These are phyloP conservation scores for Amyloporia xantha DNA, from an alignment of 768 basidiomycete species.

Conservation along the genomic window DNA sequence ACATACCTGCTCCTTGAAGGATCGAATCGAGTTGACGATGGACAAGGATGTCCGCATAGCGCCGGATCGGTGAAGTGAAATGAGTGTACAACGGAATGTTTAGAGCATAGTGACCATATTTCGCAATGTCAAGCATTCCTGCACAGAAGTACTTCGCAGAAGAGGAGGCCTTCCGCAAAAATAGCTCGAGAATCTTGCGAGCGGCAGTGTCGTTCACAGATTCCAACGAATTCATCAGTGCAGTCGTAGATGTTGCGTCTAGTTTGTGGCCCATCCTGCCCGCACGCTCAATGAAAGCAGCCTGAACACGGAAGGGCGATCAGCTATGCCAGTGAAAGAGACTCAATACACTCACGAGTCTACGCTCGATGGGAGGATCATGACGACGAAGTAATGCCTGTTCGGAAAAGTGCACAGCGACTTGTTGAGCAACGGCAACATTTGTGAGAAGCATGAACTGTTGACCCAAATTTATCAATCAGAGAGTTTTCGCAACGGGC, in stretches of 20 bases:
- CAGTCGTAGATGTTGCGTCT: slow-evolving; percentile 71
- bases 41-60: slow-evolving; percentile 90
- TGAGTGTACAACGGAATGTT: slow-evolving; percentile 90
- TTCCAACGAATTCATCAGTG: slow-evolving; percentile 82
- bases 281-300: slow-evolving; percentile 73
- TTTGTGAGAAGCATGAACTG: slow-evolving; percentile 96
- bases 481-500: background rate
- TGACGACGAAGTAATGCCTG: slow-evolving; percentile 96
- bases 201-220: slow-evolving; percentile 65
- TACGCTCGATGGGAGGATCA: slow-evolving; percentile 86
- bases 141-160: slow-evolving; percentile 98
- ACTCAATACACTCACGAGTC: slow-evolving; percentile 57
- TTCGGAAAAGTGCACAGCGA: slow-evolving; percentile 91
- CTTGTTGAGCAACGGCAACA: slow-evolving; percentile 83
- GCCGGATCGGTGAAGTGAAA: slow-evolving; percentile 88
- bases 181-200: slow-evolving; percentile 71
- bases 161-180: slow-evolving; percentile 89
- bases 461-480: background rate
- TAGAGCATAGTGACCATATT: slow-evolving; percentile 91
- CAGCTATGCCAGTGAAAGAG: no score
- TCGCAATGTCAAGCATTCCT: slow-evolving; percentile 98
- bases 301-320: no score
- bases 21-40: slow-evolving; percentile 95
- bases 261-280: slow-evolving; percentile 76
- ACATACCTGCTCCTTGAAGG: slow-evolving; percentile 60